Evolutionary conservation across 352 stramenopile species (phyloP).

Genomic region (Phytophthora citrophthora): DNA sequence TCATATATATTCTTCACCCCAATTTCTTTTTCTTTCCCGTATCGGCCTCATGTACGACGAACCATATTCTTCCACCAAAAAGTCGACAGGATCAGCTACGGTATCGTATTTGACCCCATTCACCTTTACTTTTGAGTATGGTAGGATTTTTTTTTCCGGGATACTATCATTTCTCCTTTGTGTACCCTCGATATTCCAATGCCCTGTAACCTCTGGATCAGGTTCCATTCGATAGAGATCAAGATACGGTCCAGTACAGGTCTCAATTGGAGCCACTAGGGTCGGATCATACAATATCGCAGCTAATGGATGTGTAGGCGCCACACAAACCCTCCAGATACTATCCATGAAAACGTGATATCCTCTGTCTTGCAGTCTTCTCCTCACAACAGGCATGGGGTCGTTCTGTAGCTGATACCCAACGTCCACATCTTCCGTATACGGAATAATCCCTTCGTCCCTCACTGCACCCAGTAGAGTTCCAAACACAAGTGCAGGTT

Average conservation of each 20-base stretch:
- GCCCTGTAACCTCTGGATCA: conserved; percentile 2
- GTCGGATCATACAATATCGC: conserved; percentile 38
- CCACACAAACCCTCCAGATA: conserved; percentile 55
- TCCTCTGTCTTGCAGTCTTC: conserved; percentile 31
- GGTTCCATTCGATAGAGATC: conserved; percentile 50
- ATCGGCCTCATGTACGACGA: conserved; percentile 37
- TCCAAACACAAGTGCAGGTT: conserved; percentile 2
- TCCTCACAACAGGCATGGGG: conserved; percentile 5
- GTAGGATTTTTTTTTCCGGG: conserved; percentile 26
- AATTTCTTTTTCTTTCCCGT: conserved; percentile 6
- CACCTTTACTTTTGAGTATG: conserved; percentile 39
- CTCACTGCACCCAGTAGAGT: conserved; percentile 44
- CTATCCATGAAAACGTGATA: conserved; percentile 51
- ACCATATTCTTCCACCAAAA: conserved; percentile 54
- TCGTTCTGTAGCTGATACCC: conserved; percentile 30
- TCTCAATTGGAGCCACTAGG: conserved; percentile 30
- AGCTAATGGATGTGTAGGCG: conserved; percentile 50
- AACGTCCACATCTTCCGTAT: conserved; percentile 55
- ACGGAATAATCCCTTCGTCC: conserved; percentile 48
- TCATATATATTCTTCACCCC: background rate
- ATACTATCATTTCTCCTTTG: conserved; percentile 29
- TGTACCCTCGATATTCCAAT: conserved; percentile 28
- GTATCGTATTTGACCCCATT: conserved; percentile 48
- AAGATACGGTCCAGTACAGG: conserved; percentile 43
- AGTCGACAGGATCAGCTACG: conserved; percentile 48